A percentile compares a stretch with the other conserved stretches of the same genome.
Conservation (phyloP, 139 green algal species). For the Closterium sp. region DNA sequence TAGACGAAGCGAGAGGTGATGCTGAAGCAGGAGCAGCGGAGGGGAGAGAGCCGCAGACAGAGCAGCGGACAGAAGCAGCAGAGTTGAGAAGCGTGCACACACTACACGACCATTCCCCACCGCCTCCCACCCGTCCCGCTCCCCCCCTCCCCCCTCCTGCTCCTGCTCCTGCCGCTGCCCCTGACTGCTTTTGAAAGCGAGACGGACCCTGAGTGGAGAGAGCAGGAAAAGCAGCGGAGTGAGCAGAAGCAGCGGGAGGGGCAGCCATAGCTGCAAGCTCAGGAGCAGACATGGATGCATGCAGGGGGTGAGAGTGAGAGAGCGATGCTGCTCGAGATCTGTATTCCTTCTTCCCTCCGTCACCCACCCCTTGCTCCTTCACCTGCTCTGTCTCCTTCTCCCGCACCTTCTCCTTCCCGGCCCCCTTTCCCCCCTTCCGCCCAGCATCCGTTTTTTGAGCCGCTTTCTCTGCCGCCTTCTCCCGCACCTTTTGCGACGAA, state of each 20-base stretch:
- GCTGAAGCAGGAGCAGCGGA: not conserved
- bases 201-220: not conserved
- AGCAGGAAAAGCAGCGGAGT: not conserved
- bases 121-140: not conserved
- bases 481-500: not conserved
- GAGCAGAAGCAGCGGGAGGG: not conserved
- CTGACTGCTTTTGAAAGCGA: not conserved
- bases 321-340: not conserved
- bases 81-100: constrained; percentile 32
- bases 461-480: no score
- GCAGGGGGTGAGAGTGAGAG: not conserved
- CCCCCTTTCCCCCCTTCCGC: not conserved
- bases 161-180: not conserved
- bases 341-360: not conserved
- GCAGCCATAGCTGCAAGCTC: not conserved
- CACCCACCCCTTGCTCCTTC: not conserved
- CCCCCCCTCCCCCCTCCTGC: no score
- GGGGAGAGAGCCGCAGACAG: constrained; percentile 11
- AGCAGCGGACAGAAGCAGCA: not conserved
- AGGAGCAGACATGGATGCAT: not conserved
- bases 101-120: constrained; percentile 12
- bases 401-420: not conserved
- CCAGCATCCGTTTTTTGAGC: no score
- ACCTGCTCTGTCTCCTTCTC: not conserved
- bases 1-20: not conserved